Percentiles rank a stretch among this genome's conserved stretches.
Evolutionary conservation across 2,329 filamentous ascomycete genomes (phyloP).

Genomic region (Alternaria panax): DNA sequence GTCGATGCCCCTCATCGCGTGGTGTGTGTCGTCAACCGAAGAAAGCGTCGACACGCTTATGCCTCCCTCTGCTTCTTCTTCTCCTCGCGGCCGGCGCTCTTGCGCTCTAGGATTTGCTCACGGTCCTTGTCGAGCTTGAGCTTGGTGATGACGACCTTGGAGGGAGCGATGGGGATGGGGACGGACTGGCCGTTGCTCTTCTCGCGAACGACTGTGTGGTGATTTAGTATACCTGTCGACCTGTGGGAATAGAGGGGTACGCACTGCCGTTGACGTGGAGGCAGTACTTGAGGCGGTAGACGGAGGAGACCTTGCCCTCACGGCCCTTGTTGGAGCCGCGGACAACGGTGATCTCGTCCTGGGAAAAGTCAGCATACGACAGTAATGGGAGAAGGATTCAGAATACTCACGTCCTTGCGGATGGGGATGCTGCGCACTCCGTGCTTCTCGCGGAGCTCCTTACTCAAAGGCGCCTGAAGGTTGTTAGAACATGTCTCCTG

Average conservation of each 20-base stretch:
- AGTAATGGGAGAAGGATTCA: conserved; percentile 3
- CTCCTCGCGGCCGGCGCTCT: conserved; percentile 80
- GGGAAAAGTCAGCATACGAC: conserved; percentile 38
- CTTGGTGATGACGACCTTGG: conserved; percentile 98
- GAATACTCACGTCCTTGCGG: conserved; percentile 75
- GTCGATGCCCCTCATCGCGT: conserved; percentile 45
- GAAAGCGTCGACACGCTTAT: conserved; percentile 53
- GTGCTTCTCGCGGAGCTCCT: conserved; percentile 99
- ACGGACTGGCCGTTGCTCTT: conserved; percentile 98
- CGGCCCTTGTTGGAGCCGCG: conserved; percentile 96
- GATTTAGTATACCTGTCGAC: conserved; percentile 29
- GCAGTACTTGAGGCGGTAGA: conserved; percentile 83
- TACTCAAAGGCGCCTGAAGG: conserved; percentile 51
- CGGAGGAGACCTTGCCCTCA: conserved; percentile 96
- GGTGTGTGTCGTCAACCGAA: conserved; percentile 49
- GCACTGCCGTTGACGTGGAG: conserved; percentile 87
- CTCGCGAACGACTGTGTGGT: conserved; percentile 76
- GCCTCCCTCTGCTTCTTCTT: conserved; percentile 69
- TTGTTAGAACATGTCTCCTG: conserved; percentile 41
- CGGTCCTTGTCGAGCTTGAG: conserved; percentile 98
- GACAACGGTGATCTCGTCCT: conserved; percentile 86
- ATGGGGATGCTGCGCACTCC: conserved; percentile 91
- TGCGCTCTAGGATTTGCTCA: conserved; percentile 86
- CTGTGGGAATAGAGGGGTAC: conserved; percentile 20
- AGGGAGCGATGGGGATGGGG: conserved; percentile 91